Conservation (phyloP, 1,139 yeast genomes). For the Fermentozyma sake region DNA sequence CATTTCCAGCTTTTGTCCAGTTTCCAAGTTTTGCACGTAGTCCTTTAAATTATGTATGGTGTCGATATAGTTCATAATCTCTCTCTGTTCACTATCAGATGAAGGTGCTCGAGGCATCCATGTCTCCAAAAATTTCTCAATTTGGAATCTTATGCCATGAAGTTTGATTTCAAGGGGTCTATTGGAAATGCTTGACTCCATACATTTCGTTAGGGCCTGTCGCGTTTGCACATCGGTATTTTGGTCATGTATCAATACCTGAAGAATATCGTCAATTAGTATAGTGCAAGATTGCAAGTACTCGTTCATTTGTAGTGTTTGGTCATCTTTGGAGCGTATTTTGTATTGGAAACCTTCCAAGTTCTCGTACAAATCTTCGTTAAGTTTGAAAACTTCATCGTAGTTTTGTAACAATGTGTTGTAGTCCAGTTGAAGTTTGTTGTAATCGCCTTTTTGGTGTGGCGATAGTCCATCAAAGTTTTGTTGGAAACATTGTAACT, state of each 20-base stretch:
- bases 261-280: constrained; percentile 20
- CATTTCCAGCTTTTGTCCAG: constrained; percentile 21
- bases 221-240: constrained; percentile 15
- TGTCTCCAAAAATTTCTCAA: constrained; percentile 11
- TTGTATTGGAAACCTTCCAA: constrained; percentile 33
- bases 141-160: constrained; percentile 21
- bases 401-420: constrained; percentile 23
- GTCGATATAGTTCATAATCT: constrained; percentile 13
- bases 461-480: constrained; percentile 16
- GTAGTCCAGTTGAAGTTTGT: constrained; percentile 14
- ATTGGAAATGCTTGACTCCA: constrained; percentile 10
- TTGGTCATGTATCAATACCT: constrained; percentile 17
- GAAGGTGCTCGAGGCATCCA: background rate
- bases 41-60: constrained; percentile 13
- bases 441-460: constrained; percentile 6
- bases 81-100: constrained; percentile 6
- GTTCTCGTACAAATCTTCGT: constrained; percentile 36
- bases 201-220: constrained; percentile 15
- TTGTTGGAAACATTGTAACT: constrained; percentile 21
- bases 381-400: constrained; percentile 32
- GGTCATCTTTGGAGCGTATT: constrained; percentile 22
- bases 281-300: constrained; percentile 14
- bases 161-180: constrained; percentile 21
- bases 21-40: constrained; percentile 18
- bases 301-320: constrained; percentile 13